Base-by-base conservation (phyloP, 139 green algal genomes). In the Chlamydomonas sp. region DNA sequence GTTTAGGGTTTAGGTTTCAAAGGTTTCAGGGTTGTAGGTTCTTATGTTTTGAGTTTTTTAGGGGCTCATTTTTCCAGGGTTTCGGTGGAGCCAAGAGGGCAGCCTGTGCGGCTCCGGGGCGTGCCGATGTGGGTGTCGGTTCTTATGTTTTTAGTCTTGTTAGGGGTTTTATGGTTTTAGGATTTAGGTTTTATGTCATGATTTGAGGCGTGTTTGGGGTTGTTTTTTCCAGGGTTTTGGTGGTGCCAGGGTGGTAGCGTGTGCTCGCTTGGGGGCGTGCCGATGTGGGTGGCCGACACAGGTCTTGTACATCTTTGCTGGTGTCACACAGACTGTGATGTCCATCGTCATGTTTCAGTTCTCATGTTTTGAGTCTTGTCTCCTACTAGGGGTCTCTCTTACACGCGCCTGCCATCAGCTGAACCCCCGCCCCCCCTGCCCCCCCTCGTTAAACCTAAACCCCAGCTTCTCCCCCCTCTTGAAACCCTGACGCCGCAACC, bases 261-360 rank as follows among this genome's bases (percentile, higher is more conserved):
- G 30, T 85, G 80, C 80, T 84, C 83, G 0, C 78, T 96, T 65
- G 90, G 90, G 28, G 90, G 90, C 26, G 87, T 96, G 43, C 90
- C 90, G 13, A 54, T 96, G 29, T n/a, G n/a, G n/a, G n/a, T 86
- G 80, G 70, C 22, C 20, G 47, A 28, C 22, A 22, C 73, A 61
- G 6, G 79, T 57, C 20, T 22, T 28, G 16, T 16, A 16, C 22
- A 16, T 57, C 22, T 57, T n/a, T n/a, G n/a, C n/a, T n/a, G n/a
- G n/a, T n/a, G n/a, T n/a, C n/a, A n/a, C n/a, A n/a, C n/a, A n/a
- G n/a, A n/a, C n/a, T n/a, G n/a, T n/a, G n/a, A n/a, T n/a, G n/a
- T n/a, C n/a, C n/a, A n/a, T 16, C 20, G 47, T 28, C 20, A 22
- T 28, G 47, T 57, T 16, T n/a, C n/a, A n/a, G n/a, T n/a, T n/a